Percentiles rank a stretch among this genome's conserved stretches.
Conservation (phyloP, 495 filamentous ascomycete species). For the Bombardia bombarda region DNA sequence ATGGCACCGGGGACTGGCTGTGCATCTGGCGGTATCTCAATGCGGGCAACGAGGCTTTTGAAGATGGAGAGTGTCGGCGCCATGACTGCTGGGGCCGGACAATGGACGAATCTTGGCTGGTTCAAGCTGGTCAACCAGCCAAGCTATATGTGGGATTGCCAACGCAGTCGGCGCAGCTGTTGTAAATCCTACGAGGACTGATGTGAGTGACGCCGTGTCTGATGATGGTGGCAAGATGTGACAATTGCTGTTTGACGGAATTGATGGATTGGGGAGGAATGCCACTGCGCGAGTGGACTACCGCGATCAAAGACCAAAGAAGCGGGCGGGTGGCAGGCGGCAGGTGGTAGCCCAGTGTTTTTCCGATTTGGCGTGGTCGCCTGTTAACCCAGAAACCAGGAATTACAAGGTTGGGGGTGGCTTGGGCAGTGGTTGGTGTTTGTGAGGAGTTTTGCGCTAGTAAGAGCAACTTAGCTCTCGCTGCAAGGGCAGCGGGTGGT, state of each 20-base stretch:
- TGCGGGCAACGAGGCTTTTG: constrained; percentile 22
- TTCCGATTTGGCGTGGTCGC: constrained; percentile 1
- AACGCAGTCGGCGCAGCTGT: no score
- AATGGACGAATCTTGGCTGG: constrained; percentile 9
- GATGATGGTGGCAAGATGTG: no score
- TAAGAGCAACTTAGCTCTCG: background rate
- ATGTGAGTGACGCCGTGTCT: no score
- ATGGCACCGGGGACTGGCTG: constrained; percentile 46
- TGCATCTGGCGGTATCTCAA: constrained; percentile 1
- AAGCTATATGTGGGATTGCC: constrained; percentile 4
- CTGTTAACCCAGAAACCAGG: constrained; percentile 26
- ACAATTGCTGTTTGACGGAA: no score
- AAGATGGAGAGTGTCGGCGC: constrained; percentile 29
- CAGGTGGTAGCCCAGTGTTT: background rate
- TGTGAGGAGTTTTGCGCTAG: background rate
- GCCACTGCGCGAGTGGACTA: no score
- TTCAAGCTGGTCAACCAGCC: constrained; percentile 20
- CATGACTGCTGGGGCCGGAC: constrained; percentile 13
- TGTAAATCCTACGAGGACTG: no score
- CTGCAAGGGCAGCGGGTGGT: background rate
- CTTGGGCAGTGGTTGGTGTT: background rate
- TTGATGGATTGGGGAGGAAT: background rate
- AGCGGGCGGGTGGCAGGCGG: background rate
- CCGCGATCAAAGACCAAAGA: background rate
- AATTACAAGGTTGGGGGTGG: constrained; percentile 15